Conservation (phyloP, 192 early-diverging fungal genomes). For the Allomyces macrogynus region DNA sequence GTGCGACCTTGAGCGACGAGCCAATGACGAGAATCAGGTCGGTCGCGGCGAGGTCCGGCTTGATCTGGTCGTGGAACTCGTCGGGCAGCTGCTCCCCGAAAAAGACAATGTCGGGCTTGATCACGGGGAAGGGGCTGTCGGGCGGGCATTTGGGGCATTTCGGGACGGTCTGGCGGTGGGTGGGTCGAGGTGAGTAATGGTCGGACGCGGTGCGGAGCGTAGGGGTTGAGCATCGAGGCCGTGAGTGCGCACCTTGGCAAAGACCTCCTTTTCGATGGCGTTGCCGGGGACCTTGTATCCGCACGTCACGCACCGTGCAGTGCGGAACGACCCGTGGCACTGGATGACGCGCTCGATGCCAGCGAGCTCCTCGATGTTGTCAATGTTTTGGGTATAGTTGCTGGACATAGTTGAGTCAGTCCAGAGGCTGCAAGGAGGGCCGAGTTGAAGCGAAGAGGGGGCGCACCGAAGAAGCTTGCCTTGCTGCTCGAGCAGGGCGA, state of each 20-base stretch:
- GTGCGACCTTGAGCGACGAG: conserved; percentile 81
- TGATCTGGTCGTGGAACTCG: conserved; percentile 52
- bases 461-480: conserved; percentile 49
- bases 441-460: no score
- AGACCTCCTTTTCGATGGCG: conserved; percentile 60
- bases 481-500: conserved; percentile 68
- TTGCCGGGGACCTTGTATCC: conserved; percentile 51
- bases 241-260: conserved; percentile 18
- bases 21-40: conserved; percentile 92
- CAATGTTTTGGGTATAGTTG: conserved; percentile 95
- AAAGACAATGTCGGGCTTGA: conserved; percentile 98
- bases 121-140: conserved; percentile 11
- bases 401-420: no score
- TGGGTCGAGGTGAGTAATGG: conserved; percentile 1
- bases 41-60: conserved; percentile 49
- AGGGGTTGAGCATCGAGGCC: no score
- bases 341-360: conserved; percentile 64
- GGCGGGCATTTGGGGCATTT: conserved; percentile 50
- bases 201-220: no score
- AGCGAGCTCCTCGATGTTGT: conserved; percentile 73
- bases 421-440: no score
- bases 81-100: conserved; percentile 84
- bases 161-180: conserved; percentile 31
- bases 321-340: conserved; percentile 87
- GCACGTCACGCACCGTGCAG: conserved; percentile 75